Evolutionary conservation across 108 stramenopile genomes (phyloP).

Genomic region (Discostella stelligeroides): DNA sequence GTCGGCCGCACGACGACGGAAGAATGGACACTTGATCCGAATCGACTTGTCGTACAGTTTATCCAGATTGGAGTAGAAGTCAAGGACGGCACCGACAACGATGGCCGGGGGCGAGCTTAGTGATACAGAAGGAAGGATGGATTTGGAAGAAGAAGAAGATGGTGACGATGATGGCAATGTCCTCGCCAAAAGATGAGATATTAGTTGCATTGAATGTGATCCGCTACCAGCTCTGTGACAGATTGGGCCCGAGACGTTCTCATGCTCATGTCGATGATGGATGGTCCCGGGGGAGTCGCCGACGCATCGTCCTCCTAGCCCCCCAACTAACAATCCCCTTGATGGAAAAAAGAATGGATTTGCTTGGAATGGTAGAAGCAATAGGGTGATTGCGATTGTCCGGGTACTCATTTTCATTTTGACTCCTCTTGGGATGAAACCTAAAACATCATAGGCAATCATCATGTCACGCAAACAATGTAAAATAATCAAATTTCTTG

Average conservation of each 20-base stretch:
- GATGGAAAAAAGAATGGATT: too few species aligned
- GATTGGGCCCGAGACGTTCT: too few species aligned
- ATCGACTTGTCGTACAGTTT: conserved; percentile 56
- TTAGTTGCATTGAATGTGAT: too few species aligned
- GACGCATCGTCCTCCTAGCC: background rate
- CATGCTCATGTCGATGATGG: too few species aligned
- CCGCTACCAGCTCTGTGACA: too few species aligned
- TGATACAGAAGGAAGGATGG: too few species aligned
- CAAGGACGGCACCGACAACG: conserved; percentile 3
- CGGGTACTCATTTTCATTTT: background rate
- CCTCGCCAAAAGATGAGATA: background rate
- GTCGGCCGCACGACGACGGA: conserved; percentile 73
- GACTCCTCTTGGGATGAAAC: too few species aligned
- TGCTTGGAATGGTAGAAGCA: background rate
- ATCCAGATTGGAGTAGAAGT: conserved; percentile 35
- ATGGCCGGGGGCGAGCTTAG: background rate
- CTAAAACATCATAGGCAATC: too few species aligned
- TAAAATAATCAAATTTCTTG: too few species aligned
- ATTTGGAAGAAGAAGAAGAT: background rate
- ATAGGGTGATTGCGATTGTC: background rate
- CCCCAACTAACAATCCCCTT: background rate
- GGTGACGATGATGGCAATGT: background rate
- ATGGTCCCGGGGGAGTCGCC: too few species aligned
- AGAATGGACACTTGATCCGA: conserved; percentile 81
- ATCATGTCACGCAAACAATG: too few species aligned